Conservation (phyloP, 345 rosid species). For the Populus alba region DNA sequence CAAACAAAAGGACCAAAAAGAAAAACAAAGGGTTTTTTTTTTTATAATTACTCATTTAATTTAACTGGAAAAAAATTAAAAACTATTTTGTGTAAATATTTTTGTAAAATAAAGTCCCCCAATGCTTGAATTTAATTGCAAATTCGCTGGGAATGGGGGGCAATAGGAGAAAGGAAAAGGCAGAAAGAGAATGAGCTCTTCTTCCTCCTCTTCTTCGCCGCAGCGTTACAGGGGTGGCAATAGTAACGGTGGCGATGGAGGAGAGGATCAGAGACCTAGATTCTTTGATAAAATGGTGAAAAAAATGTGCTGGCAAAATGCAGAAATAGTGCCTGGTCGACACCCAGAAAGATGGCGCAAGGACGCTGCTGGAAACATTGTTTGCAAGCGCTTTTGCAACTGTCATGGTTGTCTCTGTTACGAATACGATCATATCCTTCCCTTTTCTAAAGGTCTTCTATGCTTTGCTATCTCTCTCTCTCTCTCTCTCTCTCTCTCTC, state of each 20-base stretch:
- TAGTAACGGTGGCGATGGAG: conserved; percentile 18
- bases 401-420: conserved; percentile 92
- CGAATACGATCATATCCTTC: conserved; percentile 89
- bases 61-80: too few relatives aligned
- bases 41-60: too few relatives aligned
- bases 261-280: conserved; percentile 54
- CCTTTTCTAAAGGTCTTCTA: conserved; percentile 75
- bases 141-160: too few relatives aligned
- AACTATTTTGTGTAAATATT: too few relatives aligned
- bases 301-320: conserved; percentile 69
- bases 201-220: conserved; percentile 24
- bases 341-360: conserved; percentile 97
- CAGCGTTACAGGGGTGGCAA: conserved; percentile 24
- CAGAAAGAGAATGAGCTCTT: conserved; percentile 20
- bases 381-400: conserved; percentile 85
- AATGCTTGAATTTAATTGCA: too few relatives aligned
- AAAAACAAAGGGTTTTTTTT: too few relatives aligned
- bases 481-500: neutral
- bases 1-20: too few relatives aligned
- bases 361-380: conserved; percentile 84
- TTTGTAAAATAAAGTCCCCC: too few relatives aligned
- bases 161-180: neutral
- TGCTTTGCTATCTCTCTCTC: neutral
- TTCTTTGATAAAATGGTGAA: conserved; percentile 73
- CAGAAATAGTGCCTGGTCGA: conserved; percentile 70